Evolutionary conservation across 2,329 filamentous ascomycete species (phyloP).

Genomic region (Fusarium piperis): DNA sequence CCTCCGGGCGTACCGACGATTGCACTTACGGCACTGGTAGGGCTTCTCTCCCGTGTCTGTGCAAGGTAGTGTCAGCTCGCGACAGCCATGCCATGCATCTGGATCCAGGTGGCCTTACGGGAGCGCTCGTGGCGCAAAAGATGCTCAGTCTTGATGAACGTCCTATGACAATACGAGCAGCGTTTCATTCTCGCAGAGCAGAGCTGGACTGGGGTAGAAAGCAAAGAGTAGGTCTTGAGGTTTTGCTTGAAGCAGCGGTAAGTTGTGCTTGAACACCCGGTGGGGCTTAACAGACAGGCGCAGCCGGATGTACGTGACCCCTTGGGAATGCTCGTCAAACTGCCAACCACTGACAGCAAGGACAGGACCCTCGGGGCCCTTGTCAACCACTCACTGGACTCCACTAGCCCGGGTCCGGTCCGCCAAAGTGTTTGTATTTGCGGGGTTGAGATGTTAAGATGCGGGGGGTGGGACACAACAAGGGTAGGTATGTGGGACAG

Average conservation of each 20-base stretch:
- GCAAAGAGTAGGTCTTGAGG: not conserved
- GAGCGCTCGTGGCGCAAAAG: constrained; percentile 17
- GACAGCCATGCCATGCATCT: not conserved
- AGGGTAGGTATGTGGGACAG: not conserved
- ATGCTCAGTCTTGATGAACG: constrained; percentile 13
- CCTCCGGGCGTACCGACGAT: not conserved
- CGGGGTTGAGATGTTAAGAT: not conserved
- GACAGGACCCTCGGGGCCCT: too few species aligned
- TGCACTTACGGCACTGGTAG: constrained; percentile 12
- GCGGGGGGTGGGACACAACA: not conserved
- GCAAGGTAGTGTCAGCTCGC: not conserved
- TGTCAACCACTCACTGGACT: not conserved
- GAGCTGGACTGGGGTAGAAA: not conserved
- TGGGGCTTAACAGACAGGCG: not conserved
- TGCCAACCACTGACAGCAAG: not conserved
- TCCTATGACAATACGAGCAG: constrained; percentile 12
- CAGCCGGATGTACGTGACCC: not conserved
- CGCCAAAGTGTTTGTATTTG: not conserved
- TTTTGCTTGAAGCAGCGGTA: not conserved
- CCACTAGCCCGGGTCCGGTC: not conserved
- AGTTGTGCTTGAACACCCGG: not conserved
- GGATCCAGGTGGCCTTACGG: not conserved
- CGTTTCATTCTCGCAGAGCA: not conserved
- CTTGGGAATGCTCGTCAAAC: not conserved
- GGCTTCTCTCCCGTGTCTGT: constrained; percentile 30